Evolutionary conservation across 768 basidiomycete species (phyloP), one percentile per base, ranked within the genome.

Genomic region (Russula abietina): DNA sequence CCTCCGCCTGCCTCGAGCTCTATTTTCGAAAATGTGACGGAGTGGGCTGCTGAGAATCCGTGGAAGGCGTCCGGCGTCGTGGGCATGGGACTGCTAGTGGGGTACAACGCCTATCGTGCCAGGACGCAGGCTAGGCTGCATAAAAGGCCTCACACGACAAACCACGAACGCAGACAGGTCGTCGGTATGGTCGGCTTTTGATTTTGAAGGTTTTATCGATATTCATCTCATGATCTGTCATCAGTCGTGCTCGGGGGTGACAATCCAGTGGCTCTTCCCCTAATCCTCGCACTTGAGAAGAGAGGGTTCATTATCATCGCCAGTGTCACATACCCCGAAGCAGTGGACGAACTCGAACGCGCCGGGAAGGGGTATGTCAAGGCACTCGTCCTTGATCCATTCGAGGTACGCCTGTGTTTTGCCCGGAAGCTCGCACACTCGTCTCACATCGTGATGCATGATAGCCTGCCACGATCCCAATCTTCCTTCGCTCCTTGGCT

Each of bases 221-320:
- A 55, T 30, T 46, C 28, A 51, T 69, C 48, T 69, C 54, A 45
- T 32, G 24, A 32, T 26, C 49, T 12, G 45, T 32, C 22, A 69
- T 24, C 66, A 91, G 90, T 93, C 41, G 80, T 93, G 30, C 80
- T 93, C 45, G 93, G 93, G 30, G 93, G 87, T 10, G 93, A 94
- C 70, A 80, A 81, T 22, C 82, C 87, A 0, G 76, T 86, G 55
- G 91, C 83, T 8, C 77, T 85, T n/a, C 83, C 89, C 9, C 73
- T 94, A 46, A 85, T 93, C 57, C 69, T 81, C 51, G 86, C 87
- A 57, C 77, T 95, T 50, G 90, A 93, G 74, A 80, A 78, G 69
- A 82, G 85, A 64, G 92, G 90, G 0, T 94, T 88, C 69, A 88
- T 93, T 68, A 87, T 95, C 41, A 84, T 95, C 65, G 79, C 86